phyloP scores from a whole-genome alignment of 495 filamentous ascomycete species.

The Aspergillus hancockii region DNA sequence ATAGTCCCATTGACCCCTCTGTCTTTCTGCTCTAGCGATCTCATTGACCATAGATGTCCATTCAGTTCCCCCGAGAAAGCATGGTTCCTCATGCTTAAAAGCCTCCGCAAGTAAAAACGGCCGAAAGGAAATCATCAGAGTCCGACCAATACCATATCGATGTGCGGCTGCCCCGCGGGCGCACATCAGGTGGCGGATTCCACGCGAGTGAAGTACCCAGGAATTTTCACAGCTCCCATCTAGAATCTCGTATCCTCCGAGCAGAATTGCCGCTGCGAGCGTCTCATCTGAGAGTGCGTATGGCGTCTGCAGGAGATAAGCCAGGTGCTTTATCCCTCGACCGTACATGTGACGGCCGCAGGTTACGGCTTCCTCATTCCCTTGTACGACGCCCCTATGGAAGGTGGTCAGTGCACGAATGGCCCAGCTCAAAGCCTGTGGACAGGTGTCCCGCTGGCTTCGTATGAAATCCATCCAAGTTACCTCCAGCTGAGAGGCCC shows the following conservation, averaged over 20 bases:
- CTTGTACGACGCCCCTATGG: conserved; percentile 11
- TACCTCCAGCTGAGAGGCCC: conserved; percentile 1
- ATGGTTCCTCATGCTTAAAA: conserved; percentile 19
- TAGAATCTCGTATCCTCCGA: conserved; percentile 31
- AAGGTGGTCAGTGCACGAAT: conserved; percentile 7
- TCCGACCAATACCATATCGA: conserved; percentile 24
- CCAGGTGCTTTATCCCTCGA: conserved; percentile 12
- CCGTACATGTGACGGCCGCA: conserved; percentile 23
- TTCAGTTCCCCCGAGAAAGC: conserved; percentile 26
- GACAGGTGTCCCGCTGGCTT: not conserved
- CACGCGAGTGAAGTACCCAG: conserved; percentile 34
- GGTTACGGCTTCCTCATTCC: conserved; percentile 12
- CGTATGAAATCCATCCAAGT: conserved; percentile 12
- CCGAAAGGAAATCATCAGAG: conserved; percentile 27
- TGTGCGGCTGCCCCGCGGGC: conserved; percentile 27
- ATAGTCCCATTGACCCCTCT: conserved; percentile 7
- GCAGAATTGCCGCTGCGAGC: conserved; percentile 24
- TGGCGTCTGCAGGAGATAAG: conserved; percentile 8
- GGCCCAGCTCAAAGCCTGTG: conserved; percentile 9
- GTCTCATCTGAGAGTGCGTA: conserved; percentile 16
- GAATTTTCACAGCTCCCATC: conserved; percentile 23
- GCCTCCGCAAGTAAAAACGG: conserved; percentile 28
- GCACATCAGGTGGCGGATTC: conserved; percentile 27
- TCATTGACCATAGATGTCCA: conserved; percentile 25
- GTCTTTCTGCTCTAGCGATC: conserved; percentile 11